phyloP scores from a whole-genome alignment of 495 filamentous ascomycete genomes.

The Hypoxylon perforatum region DNA sequence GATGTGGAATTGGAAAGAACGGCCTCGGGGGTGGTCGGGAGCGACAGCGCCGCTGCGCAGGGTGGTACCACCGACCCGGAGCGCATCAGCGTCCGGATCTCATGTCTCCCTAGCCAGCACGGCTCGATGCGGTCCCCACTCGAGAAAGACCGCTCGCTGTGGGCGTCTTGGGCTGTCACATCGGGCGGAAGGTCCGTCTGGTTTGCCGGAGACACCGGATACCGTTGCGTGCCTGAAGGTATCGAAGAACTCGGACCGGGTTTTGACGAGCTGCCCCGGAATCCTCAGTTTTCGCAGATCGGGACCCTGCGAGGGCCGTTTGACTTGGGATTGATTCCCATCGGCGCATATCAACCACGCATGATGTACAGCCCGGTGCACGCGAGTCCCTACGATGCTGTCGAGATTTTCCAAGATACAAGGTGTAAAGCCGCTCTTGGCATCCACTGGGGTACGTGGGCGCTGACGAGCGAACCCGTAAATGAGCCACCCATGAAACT shows the following conservation, averaged over 20 bases:
- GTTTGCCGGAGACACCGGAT: constrained; percentile 82
- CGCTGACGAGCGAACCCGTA: constrained; percentile 84
- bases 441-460: constrained; percentile 95
- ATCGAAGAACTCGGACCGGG: constrained; percentile 78
- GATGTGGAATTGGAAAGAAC: constrained; percentile 65
- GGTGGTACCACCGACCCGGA: constrained; percentile 38
- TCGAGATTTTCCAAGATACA: constrained; percentile 89
- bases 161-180: constrained; percentile 84
- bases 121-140: constrained; percentile 72
- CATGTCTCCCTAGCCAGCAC: constrained; percentile 88
- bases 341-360: constrained; percentile 87
- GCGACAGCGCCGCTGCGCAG: no score
- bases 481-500: constrained; percentile 83
- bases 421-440: constrained; percentile 82
- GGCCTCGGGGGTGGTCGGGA: no score
- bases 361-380: constrained; percentile 81
- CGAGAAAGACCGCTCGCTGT: constrained; percentile 79
- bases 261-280: constrained; percentile 72
- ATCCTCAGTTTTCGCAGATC: constrained; percentile 87
- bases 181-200: constrained; percentile 75
- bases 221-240: constrained; percentile 73
- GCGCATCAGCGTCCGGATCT: constrained; percentile 74
- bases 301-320: constrained; percentile 84
- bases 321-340: constrained; percentile 91
- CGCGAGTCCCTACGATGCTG: constrained; percentile 85